phyloP scores from a whole-genome alignment of 2,329 filamentous ascomycete species.

The Alternaria dauci region DNA sequence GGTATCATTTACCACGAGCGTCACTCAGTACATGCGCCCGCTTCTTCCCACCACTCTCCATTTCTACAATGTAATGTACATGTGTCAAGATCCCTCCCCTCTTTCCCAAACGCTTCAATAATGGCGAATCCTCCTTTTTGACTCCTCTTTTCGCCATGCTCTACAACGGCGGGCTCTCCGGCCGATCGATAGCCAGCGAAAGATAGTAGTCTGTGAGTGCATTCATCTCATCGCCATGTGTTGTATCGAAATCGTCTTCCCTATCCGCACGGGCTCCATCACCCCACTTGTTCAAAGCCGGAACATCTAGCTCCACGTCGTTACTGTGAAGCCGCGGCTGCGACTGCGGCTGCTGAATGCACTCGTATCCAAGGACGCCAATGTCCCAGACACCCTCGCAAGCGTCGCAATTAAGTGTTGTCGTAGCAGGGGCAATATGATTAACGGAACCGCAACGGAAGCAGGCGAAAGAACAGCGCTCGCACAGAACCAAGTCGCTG shows the following conservation, averaged over 20 bases:
- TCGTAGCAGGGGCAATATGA: constrained; percentile 24
- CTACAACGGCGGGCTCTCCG: constrained; percentile 33
- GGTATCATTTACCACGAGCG: neutral
- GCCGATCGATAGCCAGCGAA: constrained; percentile 34
- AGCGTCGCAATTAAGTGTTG: constrained; percentile 36
- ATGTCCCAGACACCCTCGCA: constrained; percentile 50
- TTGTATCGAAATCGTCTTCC: constrained; percentile 22
- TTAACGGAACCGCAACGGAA: constrained; percentile 49
- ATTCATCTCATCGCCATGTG: constrained; percentile 47
- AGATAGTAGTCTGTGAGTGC: constrained; percentile 47
- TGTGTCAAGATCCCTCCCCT: neutral
- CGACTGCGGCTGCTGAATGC: constrained; percentile 24
- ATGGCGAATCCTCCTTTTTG: neutral
- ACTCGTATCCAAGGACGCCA: constrained; percentile 52
- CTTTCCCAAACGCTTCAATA: neutral
- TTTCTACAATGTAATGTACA: neutral
- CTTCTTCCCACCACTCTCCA: neutral
- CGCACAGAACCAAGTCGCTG: constrained; percentile 42
- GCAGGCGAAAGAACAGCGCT: constrained; percentile 54
- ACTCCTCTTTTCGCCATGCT: neutral
- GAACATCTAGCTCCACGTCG: constrained; percentile 16
- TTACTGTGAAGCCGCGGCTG: neutral
- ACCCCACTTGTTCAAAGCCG: constrained; percentile 22
- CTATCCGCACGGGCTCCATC: constrained; percentile 19
- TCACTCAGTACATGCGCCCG: neutral